phyloP scores from a whole-genome alignment of 1,284 basidiomycete genomes.

The Fomitopsis schrenkii region DNA sequence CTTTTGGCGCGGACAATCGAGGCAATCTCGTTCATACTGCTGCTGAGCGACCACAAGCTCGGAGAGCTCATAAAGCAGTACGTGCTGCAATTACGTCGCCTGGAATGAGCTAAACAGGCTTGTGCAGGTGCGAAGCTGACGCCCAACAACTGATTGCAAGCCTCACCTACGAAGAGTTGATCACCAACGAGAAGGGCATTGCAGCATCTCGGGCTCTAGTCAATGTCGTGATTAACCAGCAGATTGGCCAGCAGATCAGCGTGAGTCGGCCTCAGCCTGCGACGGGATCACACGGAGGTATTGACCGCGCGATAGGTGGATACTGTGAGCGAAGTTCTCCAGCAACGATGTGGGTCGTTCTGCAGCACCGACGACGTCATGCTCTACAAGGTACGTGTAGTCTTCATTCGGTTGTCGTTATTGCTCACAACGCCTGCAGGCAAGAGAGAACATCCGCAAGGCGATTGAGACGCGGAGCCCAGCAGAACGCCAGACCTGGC shows the following conservation, averaged over 20 bases:
- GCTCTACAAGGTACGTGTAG: conserved; percentile 78
- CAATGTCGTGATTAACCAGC: conserved; percentile 95
- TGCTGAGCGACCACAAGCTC: conserved; percentile 89
- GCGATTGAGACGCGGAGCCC: conserved; percentile 80
- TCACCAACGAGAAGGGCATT: conserved; percentile 80
- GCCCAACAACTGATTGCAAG: conserved; percentile 63
- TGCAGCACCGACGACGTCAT: conserved; percentile 98
- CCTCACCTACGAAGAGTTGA: conserved; percentile 82
- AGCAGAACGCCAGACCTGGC: conserved; percentile 67
- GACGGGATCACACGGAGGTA: not conserved
- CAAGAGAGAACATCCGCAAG: conserved; percentile 89
- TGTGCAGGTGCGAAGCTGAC: conserved; percentile 59
- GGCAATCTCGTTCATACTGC: conserved; percentile 88
- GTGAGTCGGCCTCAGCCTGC: conserved; percentile 42
- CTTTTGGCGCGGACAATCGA: conserved; percentile 85
- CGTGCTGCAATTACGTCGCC: conserved; percentile 25
- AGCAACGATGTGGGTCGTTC: conserved; percentile 94
- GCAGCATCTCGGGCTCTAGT: conserved; percentile 85
- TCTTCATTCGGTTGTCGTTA: not conserved
- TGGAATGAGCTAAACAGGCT: not conserved
- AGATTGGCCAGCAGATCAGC: conserved; percentile 94
- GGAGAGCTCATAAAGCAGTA: conserved; percentile 83
- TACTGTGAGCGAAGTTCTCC: conserved; percentile 91
- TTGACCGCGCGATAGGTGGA: conserved; percentile 63
- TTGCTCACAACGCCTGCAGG: conserved; percentile 42